phyloP scores from a whole-genome alignment of 2,329 filamentous ascomycete species.

The Talaromyces albobiverticillius region DNA sequence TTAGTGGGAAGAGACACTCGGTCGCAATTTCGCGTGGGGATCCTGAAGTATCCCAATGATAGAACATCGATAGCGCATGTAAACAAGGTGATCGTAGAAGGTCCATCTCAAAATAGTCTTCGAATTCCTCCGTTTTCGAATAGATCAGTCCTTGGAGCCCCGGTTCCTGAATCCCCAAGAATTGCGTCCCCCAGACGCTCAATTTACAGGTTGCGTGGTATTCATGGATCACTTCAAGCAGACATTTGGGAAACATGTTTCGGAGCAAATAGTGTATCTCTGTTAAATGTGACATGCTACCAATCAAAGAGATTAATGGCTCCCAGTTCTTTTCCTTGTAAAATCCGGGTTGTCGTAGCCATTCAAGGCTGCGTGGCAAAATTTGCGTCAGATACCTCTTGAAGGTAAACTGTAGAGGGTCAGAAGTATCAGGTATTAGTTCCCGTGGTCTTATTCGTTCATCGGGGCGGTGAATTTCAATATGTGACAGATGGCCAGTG shows the following conservation, averaged over 20 bases:
- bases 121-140: not conserved
- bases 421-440: conserved; percentile 3
- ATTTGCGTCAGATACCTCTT: conserved; percentile 25
- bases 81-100: conserved; percentile 2
- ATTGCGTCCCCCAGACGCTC: conserved; percentile 1
- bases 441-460: not conserved
- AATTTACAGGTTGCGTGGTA: not conserved
- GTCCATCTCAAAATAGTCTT: conserved; percentile 2
- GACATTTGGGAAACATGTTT: conserved; percentile 5
- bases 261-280: conserved; percentile 2
- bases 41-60: no score
- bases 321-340: conserved; percentile 1
- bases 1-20: not conserved
- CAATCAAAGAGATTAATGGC: conserved; percentile 3
- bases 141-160: not conserved
- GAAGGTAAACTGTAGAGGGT: not conserved
- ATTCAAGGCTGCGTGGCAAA: conserved; percentile 35
- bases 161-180: not conserved
- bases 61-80: not conserved
- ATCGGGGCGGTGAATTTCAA: not conserved
- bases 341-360: not conserved
- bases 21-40: not conserved
- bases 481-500: not conserved
- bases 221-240: conserved; percentile 3
- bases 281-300: not conserved